phyloP scores from a whole-genome alignment of 306 rosid genomes.

The Neltuma alba region DNA sequence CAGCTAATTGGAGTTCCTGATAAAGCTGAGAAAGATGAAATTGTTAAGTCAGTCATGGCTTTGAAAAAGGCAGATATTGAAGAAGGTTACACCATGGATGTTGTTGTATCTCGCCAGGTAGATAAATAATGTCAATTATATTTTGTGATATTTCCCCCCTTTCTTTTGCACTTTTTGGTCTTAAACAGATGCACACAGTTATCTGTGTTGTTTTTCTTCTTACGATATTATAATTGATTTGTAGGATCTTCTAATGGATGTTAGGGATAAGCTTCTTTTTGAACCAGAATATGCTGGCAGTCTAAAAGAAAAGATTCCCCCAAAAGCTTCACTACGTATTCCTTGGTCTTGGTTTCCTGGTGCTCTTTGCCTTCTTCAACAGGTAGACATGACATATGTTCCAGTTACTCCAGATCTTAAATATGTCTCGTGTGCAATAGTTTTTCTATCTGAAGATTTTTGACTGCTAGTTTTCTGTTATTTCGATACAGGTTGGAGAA shows the following conservation, averaged over 20 bases:
- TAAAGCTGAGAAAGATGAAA: conserved; percentile 94
- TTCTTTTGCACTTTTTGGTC: conserved; percentile 21
- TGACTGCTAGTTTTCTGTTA: conserved; percentile 31
- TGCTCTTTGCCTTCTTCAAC: conserved; percentile 97
- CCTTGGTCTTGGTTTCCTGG: conserved; percentile 94
- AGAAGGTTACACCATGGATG: conserved; percentile 84
- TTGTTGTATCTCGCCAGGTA: conserved; percentile 83
- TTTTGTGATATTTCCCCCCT: neutral
- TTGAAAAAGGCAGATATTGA: conserved; percentile 83
- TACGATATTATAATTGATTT: conserved; percentile 25
- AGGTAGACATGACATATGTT: conserved; percentile 54
- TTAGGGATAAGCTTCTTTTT: conserved; percentile 96
- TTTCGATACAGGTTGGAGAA: conserved; percentile 79
- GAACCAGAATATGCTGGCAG: conserved; percentile 95
- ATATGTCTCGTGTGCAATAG: neutral
- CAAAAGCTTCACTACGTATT: conserved; percentile 75
- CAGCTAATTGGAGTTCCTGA: conserved; percentile 90
- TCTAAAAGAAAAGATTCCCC: conserved; percentile 77
- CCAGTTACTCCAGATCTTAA: conserved; percentile 12
- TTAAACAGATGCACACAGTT: neutral
- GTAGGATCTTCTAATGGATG: conserved; percentile 89
- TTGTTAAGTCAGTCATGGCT: conserved; percentile 90
- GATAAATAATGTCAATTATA: conserved; percentile 17
- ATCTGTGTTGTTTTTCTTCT: conserved; percentile 25
- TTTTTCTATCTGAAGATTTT: conserved; percentile 16